Evolutionary conservation across 176 grass and related monocot species (phyloP).

Genomic region (Bolboschoenus planiculmis): DNA sequence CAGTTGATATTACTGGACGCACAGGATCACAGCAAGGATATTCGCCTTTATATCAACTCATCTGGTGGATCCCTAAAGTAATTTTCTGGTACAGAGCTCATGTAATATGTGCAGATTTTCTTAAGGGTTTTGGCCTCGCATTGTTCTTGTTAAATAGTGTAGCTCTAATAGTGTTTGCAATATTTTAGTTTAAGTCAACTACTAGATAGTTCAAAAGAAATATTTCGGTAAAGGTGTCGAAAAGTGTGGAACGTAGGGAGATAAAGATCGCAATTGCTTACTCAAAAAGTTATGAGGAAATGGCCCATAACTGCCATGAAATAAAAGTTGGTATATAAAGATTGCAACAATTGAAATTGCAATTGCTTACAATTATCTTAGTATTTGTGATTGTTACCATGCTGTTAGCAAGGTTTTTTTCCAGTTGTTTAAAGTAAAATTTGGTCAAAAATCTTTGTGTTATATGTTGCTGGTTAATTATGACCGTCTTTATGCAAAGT

Average conservation of each 20-base stretch:
- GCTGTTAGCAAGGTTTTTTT: background rate
- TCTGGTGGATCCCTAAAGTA: slow-evolving; percentile 70
- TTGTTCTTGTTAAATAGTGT: background rate
- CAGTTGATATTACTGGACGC: slow-evolving; percentile 92
- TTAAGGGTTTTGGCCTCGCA: background rate
- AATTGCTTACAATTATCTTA: background rate
- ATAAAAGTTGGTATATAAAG: background rate
- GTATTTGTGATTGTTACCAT: background rate
- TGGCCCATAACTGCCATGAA: background rate
- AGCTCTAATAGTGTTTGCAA: too few species aligned
- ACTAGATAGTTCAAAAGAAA: background rate
- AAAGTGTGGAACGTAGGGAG: background rate
- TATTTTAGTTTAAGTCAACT: background rate
- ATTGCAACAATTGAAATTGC: background rate
- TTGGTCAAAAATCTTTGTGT: background rate
- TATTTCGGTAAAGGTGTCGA: background rate
- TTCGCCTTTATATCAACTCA: slow-evolving; percentile 83
- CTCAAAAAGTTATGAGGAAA: background rate
- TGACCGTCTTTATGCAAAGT: background rate
- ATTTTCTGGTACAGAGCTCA: background rate
- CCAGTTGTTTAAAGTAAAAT: background rate
- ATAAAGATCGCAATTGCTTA: too few species aligned
- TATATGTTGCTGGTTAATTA: background rate
- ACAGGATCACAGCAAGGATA: slow-evolving; percentile 56
- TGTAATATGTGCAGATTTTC: background rate